These are phyloP conservation scores for Murraya koenigii DNA, from an alignment of 345 rosid species.

Conservation along the genomic window DNA sequence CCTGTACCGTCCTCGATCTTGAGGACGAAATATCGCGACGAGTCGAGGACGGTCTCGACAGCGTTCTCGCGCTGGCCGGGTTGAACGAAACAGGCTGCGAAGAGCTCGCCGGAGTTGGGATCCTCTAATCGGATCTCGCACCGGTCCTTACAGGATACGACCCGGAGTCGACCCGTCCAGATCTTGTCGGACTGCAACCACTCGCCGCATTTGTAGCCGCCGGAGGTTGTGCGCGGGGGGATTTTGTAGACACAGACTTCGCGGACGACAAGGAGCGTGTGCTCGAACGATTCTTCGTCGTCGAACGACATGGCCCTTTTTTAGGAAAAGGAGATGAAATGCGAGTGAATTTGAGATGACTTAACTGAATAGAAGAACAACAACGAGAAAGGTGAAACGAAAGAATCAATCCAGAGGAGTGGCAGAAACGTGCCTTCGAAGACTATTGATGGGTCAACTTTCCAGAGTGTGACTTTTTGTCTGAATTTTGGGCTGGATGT, in stretches of 20 bases:
- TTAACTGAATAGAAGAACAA: background rate
- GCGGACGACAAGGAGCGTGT: slow-evolving; percentile 92
- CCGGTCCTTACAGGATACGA: slow-evolving; percentile 89
- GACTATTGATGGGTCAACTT: slow-evolving; percentile 29
- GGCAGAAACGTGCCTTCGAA: slow-evolving; percentile 33
- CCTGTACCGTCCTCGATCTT: slow-evolving; percentile 94
- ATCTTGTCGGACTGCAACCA: slow-evolving; percentile 99
- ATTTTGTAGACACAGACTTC: slow-evolving; percentile 91
- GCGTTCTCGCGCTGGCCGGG: slow-evolving; percentile 84
- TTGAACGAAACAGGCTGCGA: slow-evolving; percentile 89
- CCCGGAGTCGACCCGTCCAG: slow-evolving; percentile 98
- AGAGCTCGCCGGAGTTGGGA: slow-evolving; percentile 81
- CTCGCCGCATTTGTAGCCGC: slow-evolving; percentile 98
- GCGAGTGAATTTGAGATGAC: background rate
- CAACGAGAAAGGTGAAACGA: slow-evolving; percentile 3
- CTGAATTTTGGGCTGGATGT: background rate
- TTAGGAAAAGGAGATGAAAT: background rate
- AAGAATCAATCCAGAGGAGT: background rate
- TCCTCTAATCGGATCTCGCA: slow-evolving; percentile 99
- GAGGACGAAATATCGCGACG: slow-evolving; percentile 91
- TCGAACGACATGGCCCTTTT: slow-evolving; percentile 62
- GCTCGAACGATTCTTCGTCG: slow-evolving; percentile 85
- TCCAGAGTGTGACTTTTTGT: background rate
- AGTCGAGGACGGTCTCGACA: slow-evolving; percentile 96
- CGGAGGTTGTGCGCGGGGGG: slow-evolving; percentile 91